Conservation (phyloP, 2,329 filamentous ascomycete species). For the Diaporthe caulivora region DNA sequence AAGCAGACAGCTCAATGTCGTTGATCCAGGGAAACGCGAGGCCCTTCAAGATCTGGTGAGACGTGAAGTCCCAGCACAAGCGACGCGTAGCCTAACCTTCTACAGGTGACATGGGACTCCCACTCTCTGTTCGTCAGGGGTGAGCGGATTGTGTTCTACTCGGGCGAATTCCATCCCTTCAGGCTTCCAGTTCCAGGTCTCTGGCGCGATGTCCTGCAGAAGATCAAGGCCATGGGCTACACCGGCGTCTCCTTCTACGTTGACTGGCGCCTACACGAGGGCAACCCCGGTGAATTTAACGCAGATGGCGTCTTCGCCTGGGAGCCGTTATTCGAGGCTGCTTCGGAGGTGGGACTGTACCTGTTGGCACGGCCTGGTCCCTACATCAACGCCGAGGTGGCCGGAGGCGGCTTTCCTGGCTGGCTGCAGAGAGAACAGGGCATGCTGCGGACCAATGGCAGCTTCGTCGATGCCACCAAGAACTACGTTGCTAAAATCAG, state of each 20-base stretch:
- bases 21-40: constrained; percentile 25
- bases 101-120: constrained; percentile 75
- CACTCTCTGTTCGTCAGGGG: constrained; percentile 78
- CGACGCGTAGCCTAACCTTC: not conserved
- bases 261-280: constrained; percentile 83
- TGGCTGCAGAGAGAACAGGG: constrained; percentile 81
- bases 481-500: constrained; percentile 71
- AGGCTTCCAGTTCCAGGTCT: constrained; percentile 56
- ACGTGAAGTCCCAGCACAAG: too few relatives aligned
- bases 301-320: constrained; percentile 80
- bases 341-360: constrained; percentile 79
- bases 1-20: constrained; percentile 12
- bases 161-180: constrained; percentile 80
- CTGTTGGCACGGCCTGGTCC: constrained; percentile 79
- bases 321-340: constrained; percentile 82
- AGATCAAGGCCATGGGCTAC: constrained; percentile 84
- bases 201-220: constrained; percentile 81
- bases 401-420: constrained; percentile 83
- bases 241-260: constrained; percentile 84
- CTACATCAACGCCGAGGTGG: constrained; percentile 83
- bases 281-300: constrained; percentile 75
- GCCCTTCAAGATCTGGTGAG: constrained; percentile 35
- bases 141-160: constrained; percentile 78
- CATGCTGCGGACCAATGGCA: constrained; percentile 71
- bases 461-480: constrained; percentile 75